Evolutionary conservation across 2,329 filamentous ascomycete genomes (phyloP).

Genomic region (Chrysoporthe austroafricana): DNA sequence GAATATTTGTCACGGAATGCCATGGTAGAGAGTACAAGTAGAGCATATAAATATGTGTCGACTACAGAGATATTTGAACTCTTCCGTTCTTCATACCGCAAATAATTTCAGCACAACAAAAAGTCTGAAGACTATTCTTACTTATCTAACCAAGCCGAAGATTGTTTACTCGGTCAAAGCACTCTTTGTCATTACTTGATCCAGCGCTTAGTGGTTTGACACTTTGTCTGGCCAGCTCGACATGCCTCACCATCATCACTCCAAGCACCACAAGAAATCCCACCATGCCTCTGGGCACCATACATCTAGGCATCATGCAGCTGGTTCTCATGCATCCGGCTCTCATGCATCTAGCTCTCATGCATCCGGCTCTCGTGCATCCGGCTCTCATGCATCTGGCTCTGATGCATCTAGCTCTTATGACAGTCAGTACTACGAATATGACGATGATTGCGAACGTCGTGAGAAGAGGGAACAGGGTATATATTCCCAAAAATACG

Average conservation of each 20-base stretch:
- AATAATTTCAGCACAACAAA: background rate
- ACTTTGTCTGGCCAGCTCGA: background rate
- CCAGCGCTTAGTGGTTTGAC: background rate
- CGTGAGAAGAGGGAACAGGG: background rate
- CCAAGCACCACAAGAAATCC: background rate
- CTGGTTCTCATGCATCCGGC: background rate
- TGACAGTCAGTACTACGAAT: background rate
- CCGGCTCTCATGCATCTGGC: background rate
- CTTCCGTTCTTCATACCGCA: background rate
- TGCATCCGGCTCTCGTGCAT: background rate
- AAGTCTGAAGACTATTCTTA: background rate
- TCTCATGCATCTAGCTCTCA: background rate
- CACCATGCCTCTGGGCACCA: background rate
- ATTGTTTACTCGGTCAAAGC: background rate
- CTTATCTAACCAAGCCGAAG: background rate
- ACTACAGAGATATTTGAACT: background rate
- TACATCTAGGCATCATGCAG: background rate
- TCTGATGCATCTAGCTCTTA: background rate
- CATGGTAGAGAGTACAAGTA: background rate
- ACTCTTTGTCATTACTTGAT: too few relatives aligned
- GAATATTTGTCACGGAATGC: background rate
- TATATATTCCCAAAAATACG: background rate
- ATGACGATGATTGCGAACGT: background rate
- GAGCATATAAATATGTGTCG: background rate
- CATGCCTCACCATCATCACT: background rate